Evolutionary conservation across 2,329 filamentous ascomycete genomes (phyloP).

Genomic region (Colletotrichum australisinense): DNA sequence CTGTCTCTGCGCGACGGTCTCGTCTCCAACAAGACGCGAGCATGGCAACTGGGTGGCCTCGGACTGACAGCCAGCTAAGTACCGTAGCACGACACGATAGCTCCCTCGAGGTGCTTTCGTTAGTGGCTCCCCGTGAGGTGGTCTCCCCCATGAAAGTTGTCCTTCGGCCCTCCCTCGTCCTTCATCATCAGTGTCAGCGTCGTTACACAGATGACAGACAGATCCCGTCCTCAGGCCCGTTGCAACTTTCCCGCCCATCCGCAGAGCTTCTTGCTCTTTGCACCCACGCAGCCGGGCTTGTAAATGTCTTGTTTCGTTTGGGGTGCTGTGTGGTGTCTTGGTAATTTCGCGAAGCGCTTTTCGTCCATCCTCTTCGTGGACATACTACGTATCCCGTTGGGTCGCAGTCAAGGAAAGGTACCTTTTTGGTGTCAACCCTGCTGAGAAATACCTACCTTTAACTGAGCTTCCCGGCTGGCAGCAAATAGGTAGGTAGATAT

Average conservation of each 20-base stretch:
- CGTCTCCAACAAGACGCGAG: not conserved
- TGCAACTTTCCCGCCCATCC: not conserved
- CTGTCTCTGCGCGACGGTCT: slow-evolving; percentile 12
- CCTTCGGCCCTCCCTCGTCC: not conserved
- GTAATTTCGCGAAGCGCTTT: slow-evolving; percentile 26
- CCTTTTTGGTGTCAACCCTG: not conserved
- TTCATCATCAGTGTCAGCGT: not conserved
- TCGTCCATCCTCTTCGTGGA: slow-evolving; percentile 13
- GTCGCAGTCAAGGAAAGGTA: slow-evolving; percentile 1
- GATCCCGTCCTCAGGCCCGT: not conserved
- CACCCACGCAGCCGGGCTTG: not conserved
- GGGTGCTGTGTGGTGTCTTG: slow-evolving; percentile 15
- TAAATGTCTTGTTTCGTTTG: not conserved
- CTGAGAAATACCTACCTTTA: not conserved
- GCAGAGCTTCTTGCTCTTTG: not conserved
- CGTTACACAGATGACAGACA: not conserved
- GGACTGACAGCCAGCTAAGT: slow-evolving; percentile 9
- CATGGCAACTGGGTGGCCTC: not conserved
- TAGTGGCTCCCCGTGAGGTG: not conserved
- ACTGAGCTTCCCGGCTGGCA: too few relatives aligned
- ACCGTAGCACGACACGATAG: not conserved
- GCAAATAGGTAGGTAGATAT: not conserved
- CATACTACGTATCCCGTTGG: not conserved
- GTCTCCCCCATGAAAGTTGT: not conserved
- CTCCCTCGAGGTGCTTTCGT: not conserved